phyloP scores from a whole-genome alignment of 495 filamentous ascomycete species.

The Neurospora hispaniola region DNA sequence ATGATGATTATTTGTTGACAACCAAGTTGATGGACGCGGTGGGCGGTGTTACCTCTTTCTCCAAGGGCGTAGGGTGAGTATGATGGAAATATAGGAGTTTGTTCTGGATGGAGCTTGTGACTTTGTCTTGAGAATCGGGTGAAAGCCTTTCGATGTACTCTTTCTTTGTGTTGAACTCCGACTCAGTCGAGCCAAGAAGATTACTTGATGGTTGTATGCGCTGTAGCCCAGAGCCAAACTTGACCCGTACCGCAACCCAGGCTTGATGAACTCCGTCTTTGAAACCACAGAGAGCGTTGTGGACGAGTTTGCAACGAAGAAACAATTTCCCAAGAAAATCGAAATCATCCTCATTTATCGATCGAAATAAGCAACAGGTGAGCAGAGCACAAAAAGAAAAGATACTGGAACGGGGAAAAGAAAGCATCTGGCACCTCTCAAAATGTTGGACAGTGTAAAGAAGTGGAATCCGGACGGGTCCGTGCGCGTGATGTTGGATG shows the following conservation, averaged over 20 bases:
- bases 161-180: neutral
- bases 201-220: neutral
- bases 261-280: neutral
- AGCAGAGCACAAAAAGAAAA: neutral
- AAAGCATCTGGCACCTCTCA: too few relatives aligned
- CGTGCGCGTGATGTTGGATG: neutral
- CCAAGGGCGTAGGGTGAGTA: neutral
- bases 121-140: neutral
- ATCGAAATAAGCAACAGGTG: neutral
- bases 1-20: neutral
- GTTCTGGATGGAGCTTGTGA: neutral
- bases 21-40: neutral
- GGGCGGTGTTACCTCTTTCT: neutral
- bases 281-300: neutral
- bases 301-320: neutral
- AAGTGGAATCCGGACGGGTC: neutral
- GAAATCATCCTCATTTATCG: fast-evolving
- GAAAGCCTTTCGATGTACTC: too few relatives aligned
- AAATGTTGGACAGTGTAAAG: too few relatives aligned
- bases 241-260: neutral
- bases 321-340: neutral
- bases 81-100: neutral
- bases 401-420: neutral
- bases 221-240: neutral
- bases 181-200: neutral